Evolutionary conservation across 140 eudicot species (phyloP), one percentile per base, ranked within the genome.

Genomic region (Senecio squalidus): DNA sequence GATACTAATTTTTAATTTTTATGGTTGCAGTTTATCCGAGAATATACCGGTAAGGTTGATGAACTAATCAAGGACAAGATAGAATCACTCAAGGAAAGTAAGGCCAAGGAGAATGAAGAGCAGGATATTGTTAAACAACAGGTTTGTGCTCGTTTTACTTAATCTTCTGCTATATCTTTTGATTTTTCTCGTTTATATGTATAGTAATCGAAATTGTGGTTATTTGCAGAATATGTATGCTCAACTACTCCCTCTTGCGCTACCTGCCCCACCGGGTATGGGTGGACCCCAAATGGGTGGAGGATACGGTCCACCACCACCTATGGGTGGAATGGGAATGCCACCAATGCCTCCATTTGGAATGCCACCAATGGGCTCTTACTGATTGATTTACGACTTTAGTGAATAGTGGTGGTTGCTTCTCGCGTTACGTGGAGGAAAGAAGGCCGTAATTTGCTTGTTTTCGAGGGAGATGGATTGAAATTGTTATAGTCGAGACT

Each of bases 1-100:
- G 14, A 6, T 14, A 14, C 3, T 44, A 4, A 3, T 34, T 47
- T n/a, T 45, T 58, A 15, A 21, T 56, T 74, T 48, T 73, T 11
- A n/a, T n/a, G n/a, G n/a, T 46, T 74, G 78, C 84, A 91, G 98
- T 87, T 91, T 71, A 87, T 91, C 73, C 99, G 99, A 7, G 99
- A 93, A 61, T 93, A 93, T 65, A 88, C 96, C 0, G 94, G 99
- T 54, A 93, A 93, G 59, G 99, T 93, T 43, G 99, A 93, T 71
- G 99, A 93, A 22, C 78, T 93, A 9, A 80, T 93, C 24, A 93
- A 93, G 64, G 99, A 79, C 78, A 93, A 82, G 69, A 80, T 93
- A 54, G 99, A 93, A 62, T 78, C 94, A 39, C 51, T 60, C 18
- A 93, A 70, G 26, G 99, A 93, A 80, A 79, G 25, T 30, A 93